A percentile compares a stretch with the other conserved stretches of the same genome.
phyloP scores from a whole-genome alignment of 768 basidiomycete genomes.

The Tylopilus plumbeoviolaceoides region DNA sequence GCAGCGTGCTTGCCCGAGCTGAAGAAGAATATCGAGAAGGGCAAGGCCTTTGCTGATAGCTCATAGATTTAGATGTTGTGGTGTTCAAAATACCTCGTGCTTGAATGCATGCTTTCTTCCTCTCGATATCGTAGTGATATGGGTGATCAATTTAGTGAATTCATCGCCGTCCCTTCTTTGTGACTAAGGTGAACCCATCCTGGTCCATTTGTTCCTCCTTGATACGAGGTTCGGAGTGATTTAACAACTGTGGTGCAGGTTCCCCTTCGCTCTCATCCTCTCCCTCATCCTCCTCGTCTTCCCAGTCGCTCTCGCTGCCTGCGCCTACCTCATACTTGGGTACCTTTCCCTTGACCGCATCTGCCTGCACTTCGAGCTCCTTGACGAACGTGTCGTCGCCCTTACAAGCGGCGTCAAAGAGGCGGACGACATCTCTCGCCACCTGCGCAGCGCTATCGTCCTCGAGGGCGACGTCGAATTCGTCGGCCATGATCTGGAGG shows the following conservation, averaged over 20 bases:
- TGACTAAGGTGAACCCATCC: conserved; percentile 87
- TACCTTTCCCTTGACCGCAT: conserved; percentile 53
- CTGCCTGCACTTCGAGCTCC: conserved; percentile 63
- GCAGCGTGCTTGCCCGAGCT: conserved; percentile 87
- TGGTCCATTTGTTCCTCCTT: conserved; percentile 74
- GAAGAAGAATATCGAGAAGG: conserved; percentile 98
- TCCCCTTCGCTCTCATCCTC: conserved; percentile 41
- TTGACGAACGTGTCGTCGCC: conserved; percentile 48
- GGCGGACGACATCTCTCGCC: conserved; percentile 62
- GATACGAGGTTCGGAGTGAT: conserved; percentile 29
- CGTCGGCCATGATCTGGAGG: conserved; percentile 80
- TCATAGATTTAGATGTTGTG: conserved; percentile 24
- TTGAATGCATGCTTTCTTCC: conserved; percentile 7
- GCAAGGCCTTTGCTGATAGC: conserved; percentile 65
- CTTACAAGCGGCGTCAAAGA: conserved; percentile 56
- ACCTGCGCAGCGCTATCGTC: conserved; percentile 79
- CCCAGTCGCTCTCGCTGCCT: conserved; percentile 35
- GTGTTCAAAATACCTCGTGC: conserved; percentile 20
- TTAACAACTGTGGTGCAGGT: conserved; percentile 55
- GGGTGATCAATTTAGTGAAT: neutral
- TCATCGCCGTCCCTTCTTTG: conserved; percentile 48
- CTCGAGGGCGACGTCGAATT: conserved; percentile 80
- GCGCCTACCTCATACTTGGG: conserved; percentile 42
- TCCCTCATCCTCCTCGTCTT: conserved; percentile 31
- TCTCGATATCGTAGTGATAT: neutral